Base-by-base conservation (phyloP, 768 basidiomycete species). In the Hirschioporus abietinus region DNA sequence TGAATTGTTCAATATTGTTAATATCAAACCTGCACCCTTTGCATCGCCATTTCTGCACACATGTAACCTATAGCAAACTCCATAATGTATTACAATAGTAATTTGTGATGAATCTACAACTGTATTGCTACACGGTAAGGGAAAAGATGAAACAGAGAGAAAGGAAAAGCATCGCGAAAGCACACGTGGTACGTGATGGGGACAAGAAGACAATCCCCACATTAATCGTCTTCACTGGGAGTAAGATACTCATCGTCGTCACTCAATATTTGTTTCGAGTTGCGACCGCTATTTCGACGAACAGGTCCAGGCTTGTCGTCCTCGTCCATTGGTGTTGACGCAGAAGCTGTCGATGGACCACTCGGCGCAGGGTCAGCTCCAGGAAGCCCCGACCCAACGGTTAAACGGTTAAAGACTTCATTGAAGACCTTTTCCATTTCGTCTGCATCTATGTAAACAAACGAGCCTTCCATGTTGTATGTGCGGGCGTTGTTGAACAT, bases 401-500 rank as follows among this genome's bases (percentile, higher is more conserved):
- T 88, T 63, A 81, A 77, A 36, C 84, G 84, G 58, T 87, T 83
- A 72, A 89, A 93, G 9, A 88, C 80, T 27, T 86, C 81, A 67
- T 91, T 84, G 75, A 96, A 95, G 63, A 89, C 88, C 74, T 91
- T 92, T 78, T 96, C 91, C 91, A 96, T 93, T 79, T 94, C 92
- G 63, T 93, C 91, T 8, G 96, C 95, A 68, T 96, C 94, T 68
- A 91, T 83, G 77, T 95, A 96, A 42, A 97, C 95, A 91, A 93
- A 94, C 0, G 94, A 96, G 1, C 91, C 94, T 77, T 96, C 94
- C 76, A 91, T 89, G 75, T 98, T 98, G 82, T 94, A 99, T 59
- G 87, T 91, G 71, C 92, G 85, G 5, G 96, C 96, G 72, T 99
- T 99, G 76, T 87, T 84, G 77, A 96, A 98, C 91, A 99, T 95